A percentile compares a stretch with the other conserved stretches of the same genome.
Evolutionary conservation across 805 yeast species (phyloP).

Genomic region (Priceomyces haplophilus): DNA sequence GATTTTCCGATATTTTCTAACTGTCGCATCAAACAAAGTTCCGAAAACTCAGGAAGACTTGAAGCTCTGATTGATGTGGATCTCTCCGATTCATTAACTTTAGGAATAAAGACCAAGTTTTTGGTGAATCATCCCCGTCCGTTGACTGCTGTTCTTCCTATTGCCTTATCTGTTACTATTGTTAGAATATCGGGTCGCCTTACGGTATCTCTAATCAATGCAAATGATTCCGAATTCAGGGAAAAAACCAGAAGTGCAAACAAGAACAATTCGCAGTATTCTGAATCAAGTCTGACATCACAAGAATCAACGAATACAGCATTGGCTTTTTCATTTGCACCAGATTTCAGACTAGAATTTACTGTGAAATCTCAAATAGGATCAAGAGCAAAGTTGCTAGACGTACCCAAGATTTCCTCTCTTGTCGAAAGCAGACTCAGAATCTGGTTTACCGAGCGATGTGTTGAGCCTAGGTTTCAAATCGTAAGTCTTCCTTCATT

Average conservation of each 20-base stretch:
- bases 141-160: conserved; percentile 81
- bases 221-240: conserved; percentile 35
- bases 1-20: conserved; percentile 95
- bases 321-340: conserved; percentile 83
- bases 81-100: conserved; percentile 77
- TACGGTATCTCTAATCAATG: conserved; percentile 64
- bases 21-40: conserved; percentile 71
- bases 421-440: conserved; percentile 78
- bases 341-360: conserved; percentile 87
- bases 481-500: conserved; percentile 78
- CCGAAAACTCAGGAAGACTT: conserved; percentile 49
- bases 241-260: conserved; percentile 7
- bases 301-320: conserved; percentile 53
- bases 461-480: conserved; percentile 92
- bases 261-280: background rate
- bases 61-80: conserved; percentile 93
- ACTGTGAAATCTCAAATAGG: conserved; percentile 88
- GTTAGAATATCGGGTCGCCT: conserved; percentile 89
- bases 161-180: conserved; percentile 78
- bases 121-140: conserved; percentile 81
- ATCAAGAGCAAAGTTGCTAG: conserved; percentile 85
- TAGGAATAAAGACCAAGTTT: conserved; percentile 79
- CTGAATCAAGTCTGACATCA: conserved; percentile 4
- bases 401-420: conserved; percentile 87
- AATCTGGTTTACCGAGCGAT: conserved; percentile 87